A percentile compares a stretch with the other conserved stretches of the same genome.
Conservation (phyloP, 805 yeast species). For the Candida anglica region DNA sequence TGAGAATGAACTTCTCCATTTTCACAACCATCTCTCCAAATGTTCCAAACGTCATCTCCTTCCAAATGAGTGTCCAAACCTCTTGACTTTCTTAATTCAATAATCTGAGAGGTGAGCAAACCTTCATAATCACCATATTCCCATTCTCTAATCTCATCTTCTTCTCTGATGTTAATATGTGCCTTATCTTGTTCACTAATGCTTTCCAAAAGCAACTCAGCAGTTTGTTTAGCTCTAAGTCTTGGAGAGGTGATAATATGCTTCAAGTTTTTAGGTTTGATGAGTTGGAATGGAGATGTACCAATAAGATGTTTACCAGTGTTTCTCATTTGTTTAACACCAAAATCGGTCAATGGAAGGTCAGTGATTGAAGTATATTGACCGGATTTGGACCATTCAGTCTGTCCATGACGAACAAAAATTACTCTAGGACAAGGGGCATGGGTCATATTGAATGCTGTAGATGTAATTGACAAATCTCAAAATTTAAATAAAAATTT, state of each 20-base stretch:
- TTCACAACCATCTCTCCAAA: constrained; percentile 93
- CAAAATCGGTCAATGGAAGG: constrained; percentile 70
- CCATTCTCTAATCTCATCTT: constrained; percentile 84
- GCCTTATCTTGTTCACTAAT: constrained; percentile 40
- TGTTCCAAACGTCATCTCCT: constrained; percentile 54
- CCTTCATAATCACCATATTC: constrained; percentile 97
- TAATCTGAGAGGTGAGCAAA: constrained; percentile 61
- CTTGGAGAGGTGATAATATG: constrained; percentile 80
- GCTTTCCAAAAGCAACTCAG: constrained; percentile 54
- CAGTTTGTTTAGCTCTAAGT: constrained; percentile 71
- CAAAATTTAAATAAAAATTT: no score
- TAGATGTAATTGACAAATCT: no score
- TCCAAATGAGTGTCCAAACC: constrained; percentile 44
- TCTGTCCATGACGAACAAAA: constrained; percentile 82
- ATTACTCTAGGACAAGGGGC: constrained; percentile 60
- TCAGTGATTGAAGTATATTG: constrained; percentile 89
- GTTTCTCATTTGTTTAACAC: constrained; percentile 68
- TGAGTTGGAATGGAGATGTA: constrained; percentile 43
- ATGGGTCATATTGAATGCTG: constrained; percentile 5
- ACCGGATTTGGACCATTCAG: constrained; percentile 94
- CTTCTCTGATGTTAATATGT: constrained; percentile 39
- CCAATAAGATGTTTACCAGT: constrained; percentile 74
- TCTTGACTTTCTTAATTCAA: constrained; percentile 50
- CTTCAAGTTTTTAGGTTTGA: constrained; percentile 61
- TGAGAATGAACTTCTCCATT: constrained; percentile 72